Evolutionary conservation across 2,329 filamentous ascomycete species (phyloP), one percentile per base, ranked within the genome.

Genomic region (Cercospora zeina): DNA sequence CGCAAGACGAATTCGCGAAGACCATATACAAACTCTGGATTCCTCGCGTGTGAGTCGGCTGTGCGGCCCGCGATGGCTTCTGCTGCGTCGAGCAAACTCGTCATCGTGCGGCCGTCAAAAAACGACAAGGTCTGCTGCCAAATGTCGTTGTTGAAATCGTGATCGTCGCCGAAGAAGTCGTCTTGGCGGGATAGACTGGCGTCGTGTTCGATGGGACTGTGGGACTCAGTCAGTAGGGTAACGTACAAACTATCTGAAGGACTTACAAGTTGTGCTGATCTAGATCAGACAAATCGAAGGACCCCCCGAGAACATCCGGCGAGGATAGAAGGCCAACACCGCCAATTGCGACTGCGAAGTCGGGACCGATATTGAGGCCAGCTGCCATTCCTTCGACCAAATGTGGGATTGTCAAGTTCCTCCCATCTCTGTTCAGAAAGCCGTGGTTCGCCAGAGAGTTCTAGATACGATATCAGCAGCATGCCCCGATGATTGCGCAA

Each of bases 1-100:
- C 60, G 34, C 5, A 50, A 30, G 19, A 54, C 14, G 27, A 54
- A 60, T 13, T 58, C 56, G 4, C 45, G 30, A 13, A 21, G 8
- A 11, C 71, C 71, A 51, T 73, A 76, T 1, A 68, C 73, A 66
- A 76, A 76, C 21, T 69, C 69, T n/a, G 71, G 71, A 63, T 75
- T 73, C 49, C 64, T 67, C 30, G 42, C 62, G 45, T 61, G 55
- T 49, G 72, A 69, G 16, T 69, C 67, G 19, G 54, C 58, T 31
- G 74, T 68, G 1, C 75, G 72, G 50, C 70, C 71, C 39, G 71
- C 71, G 61, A 70, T 72, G 13, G 74, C 72, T 47, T 67, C 68
- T 1, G 70, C 59, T 6, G 72, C 73, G 16, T 69, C 63, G 9
- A 65, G 62, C 56, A 74, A 71, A 34, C 62, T 68, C 16, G 71